A percentile compares a stretch with the other conserved stretches of the same genome.
Conservation (phyloP, 495 filamentous ascomycete species). For the Penicillium robsamsonii region DNA sequence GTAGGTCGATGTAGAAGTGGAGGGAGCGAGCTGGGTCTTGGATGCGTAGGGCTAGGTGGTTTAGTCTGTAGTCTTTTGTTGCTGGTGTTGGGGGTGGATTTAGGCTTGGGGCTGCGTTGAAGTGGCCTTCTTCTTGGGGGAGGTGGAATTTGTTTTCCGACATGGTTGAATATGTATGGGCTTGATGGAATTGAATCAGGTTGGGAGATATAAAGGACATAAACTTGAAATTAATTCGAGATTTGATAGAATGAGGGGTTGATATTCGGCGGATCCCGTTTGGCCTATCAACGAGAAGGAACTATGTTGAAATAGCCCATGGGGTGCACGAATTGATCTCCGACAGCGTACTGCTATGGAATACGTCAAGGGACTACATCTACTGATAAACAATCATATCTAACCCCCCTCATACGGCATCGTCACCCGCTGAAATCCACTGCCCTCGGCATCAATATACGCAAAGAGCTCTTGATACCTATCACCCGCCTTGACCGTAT, state of each 20-base stretch:
- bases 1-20: slow-evolving; percentile 46
- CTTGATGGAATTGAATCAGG: neutral
- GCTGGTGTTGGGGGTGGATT: slow-evolving; percentile 28
- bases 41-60: slow-evolving; percentile 46
- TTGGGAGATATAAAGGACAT: neutral
- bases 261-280: neutral
- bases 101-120: slow-evolving; percentile 30
- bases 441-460: slow-evolving; percentile 25
- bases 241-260: slow-evolving; percentile 1
- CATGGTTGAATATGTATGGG: neutral
- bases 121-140: slow-evolving; percentile 24
- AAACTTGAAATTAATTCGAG: neutral
- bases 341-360: neutral
- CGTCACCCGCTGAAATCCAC: slow-evolving; percentile 20
- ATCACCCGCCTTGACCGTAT: slow-evolving; percentile 33
- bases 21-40: slow-evolving; percentile 37
- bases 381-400: slow-evolving; percentile 28
- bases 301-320: neutral
- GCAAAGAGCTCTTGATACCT: slow-evolving; percentile 40
- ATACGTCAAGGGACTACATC: neutral
- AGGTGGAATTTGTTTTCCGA: slow-evolving; percentile 13
- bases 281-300: neutral
- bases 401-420: slow-evolving; percentile 23
- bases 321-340: neutral
- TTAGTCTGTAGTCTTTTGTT: slow-evolving; percentile 44